Evolutionary conservation across 306 rosid species (phyloP).

Genomic region (Parietaria judaica): DNA sequence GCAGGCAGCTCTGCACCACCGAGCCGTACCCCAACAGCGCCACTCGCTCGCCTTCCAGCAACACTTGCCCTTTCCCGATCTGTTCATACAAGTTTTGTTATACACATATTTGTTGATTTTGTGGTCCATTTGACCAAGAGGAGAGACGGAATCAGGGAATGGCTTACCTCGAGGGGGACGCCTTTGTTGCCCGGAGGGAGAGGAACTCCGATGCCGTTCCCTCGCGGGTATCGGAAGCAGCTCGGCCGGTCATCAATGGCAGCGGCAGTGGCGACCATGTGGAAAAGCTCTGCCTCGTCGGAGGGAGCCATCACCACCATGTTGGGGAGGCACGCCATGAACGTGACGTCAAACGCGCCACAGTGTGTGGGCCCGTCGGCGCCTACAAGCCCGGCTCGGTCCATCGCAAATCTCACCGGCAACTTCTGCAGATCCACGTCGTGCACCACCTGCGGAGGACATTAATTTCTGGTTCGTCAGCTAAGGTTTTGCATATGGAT

Average conservation of each 20-base stretch:
- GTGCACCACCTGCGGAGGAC: constrained; percentile 67
- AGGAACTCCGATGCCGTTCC: constrained; percentile 74
- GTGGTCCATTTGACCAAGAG: no score
- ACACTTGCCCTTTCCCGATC: constrained; percentile 72
- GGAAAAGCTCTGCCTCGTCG: constrained; percentile 85
- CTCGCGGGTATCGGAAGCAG: constrained; percentile 94
- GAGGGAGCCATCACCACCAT: constrained; percentile 99
- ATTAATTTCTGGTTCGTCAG: no score
- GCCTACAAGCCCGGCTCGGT: constrained; percentile 94
- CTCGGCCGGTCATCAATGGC: constrained; percentile 89
- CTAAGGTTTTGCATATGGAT: no score
- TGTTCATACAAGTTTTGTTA: constrained; percentile 5
- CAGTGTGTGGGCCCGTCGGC: constrained; percentile 94
- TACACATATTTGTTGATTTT: no score
- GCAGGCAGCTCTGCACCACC: constrained; percentile 68
- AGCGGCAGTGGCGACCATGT: constrained; percentile 96
- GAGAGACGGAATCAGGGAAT: background rate
- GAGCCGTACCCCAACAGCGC: constrained; percentile 82
- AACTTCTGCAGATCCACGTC: constrained; percentile 94
- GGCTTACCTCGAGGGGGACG: constrained; percentile 50
- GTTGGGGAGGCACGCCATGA: constrained; percentile 98
- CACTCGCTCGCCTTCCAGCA: constrained; percentile 83
- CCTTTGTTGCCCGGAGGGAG: constrained; percentile 78
- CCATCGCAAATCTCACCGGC: constrained; percentile 96
- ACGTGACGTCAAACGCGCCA: constrained; percentile 88